Evolutionary conservation across 805 yeast genomes (phyloP).

Genomic region (Huiozyma sinensis): DNA sequence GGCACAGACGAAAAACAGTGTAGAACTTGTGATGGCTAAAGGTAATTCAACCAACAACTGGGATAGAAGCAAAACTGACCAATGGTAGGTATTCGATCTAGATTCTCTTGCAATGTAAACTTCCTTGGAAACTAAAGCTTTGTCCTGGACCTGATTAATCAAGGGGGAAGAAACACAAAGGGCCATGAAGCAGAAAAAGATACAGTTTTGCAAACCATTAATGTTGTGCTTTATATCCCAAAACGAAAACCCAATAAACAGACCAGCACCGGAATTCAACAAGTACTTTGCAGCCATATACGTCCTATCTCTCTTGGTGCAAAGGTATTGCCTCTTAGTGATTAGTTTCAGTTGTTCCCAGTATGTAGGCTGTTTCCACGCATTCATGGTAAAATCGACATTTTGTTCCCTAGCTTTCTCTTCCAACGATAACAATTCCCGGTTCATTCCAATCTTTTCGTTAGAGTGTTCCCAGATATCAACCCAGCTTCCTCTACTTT

Average conservation of each 20-base stretch:
- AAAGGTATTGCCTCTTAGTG: slow-evolving; percentile 31
- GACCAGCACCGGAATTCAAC: slow-evolving; percentile 41
- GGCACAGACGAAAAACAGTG: slow-evolving; percentile 42
- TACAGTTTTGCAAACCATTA: slow-evolving; percentile 49
- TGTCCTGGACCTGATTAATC: slow-evolving; percentile 53
- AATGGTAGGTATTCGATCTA: slow-evolving; percentile 62
- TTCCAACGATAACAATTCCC: slow-evolving; percentile 7
- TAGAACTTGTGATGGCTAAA: slow-evolving; percentile 38
- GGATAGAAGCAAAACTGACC: slow-evolving; percentile 51
- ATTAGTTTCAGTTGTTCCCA: slow-evolving; percentile 34
- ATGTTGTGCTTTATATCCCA: slow-evolving; percentile 44
- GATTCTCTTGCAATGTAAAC: slow-evolving; percentile 62
- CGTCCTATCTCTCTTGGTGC: slow-evolving; percentile 49
- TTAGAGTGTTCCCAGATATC: slow-evolving; percentile 16
- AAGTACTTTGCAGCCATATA: slow-evolving; percentile 53
- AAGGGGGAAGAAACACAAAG: slow-evolving; percentile 47
- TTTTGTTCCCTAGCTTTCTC: slow-evolving; percentile 9
- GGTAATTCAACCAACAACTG: slow-evolving; percentile 52
- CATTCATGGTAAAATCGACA: slow-evolving; percentile 8
- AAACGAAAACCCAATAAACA: slow-evolving; percentile 68
- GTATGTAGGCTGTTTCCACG: slow-evolving; percentile 32
- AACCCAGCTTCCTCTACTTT: slow-evolving; percentile 27
- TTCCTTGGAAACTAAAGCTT: slow-evolving; percentile 48
- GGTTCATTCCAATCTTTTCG: slow-evolving; percentile 6
- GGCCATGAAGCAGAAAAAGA: slow-evolving; percentile 52